Conservation (phyloP, 805 yeast species). For the Pichia californica region DNA sequence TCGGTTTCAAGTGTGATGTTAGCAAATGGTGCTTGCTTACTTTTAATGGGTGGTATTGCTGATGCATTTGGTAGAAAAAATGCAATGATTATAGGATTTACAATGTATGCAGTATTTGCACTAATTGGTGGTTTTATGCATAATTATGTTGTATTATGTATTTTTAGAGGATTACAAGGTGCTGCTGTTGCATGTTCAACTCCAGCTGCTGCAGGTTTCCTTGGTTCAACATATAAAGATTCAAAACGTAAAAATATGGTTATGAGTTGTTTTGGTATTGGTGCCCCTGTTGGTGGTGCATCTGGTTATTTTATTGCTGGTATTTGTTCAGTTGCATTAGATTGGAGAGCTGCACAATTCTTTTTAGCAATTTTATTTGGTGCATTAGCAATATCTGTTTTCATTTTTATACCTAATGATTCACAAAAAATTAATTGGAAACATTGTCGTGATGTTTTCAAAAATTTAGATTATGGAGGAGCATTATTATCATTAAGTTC, state of each 20-base stretch:
- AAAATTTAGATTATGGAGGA: slow-evolving; percentile 36
- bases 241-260: slow-evolving; percentile 36
- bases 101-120: slow-evolving; percentile 27
- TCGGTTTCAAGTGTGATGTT: slow-evolving; percentile 33
- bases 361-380: slow-evolving; percentile 35
- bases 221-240: slow-evolving; percentile 36
- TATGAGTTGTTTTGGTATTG: slow-evolving; percentile 38
- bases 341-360: slow-evolving; percentile 38
- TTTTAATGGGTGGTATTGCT: slow-evolving; percentile 40
- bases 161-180: slow-evolving; percentile 43
- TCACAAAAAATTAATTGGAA: slow-evolving; percentile 21
- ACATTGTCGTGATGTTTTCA: slow-evolving; percentile 22
- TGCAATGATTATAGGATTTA: slow-evolving; percentile 31
- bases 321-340: slow-evolving; percentile 32
- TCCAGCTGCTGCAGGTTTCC: slow-evolving; percentile 42
- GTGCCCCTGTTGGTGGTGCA: slow-evolving; percentile 44
- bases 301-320: slow-evolving; percentile 40
- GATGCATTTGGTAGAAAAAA: slow-evolving; percentile 41
- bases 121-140: slow-evolving; percentile 35
- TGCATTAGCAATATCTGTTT: slow-evolving; percentile 17
- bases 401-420: slow-evolving; percentile 33
- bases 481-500: slow-evolving; percentile 36
- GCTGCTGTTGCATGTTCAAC: slow-evolving; percentile 37
- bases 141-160: slow-evolving; percentile 31
- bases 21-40: slow-evolving; percentile 37